phyloP scores from a whole-genome alignment of 805 yeast genomes.

The Ogataea saltuana region DNA sequence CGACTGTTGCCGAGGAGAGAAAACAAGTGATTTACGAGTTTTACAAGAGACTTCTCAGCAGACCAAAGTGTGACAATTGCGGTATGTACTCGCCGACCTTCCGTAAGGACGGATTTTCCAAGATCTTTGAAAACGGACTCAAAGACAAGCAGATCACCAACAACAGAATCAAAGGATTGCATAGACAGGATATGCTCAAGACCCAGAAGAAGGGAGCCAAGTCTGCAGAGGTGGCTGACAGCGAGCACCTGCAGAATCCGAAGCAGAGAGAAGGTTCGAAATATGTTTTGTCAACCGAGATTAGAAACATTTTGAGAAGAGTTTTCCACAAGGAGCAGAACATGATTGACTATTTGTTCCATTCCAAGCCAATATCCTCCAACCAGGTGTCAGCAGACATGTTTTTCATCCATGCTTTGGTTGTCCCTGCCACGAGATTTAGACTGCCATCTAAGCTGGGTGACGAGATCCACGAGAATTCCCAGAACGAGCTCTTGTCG shows the following conservation, averaged over 20 bases:
- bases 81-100: constrained; percentile 92
- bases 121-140: constrained; percentile 86
- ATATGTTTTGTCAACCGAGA: constrained; percentile 85
- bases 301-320: constrained; percentile 71
- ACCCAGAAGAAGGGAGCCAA: constrained; percentile 25
- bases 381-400: constrained; percentile 65
- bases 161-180: constrained; percentile 79
- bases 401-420: constrained; percentile 84
- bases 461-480: constrained; percentile 92
- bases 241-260: constrained; percentile 41
- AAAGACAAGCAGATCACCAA: constrained; percentile 77
- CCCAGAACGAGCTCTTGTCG: constrained; percentile 86
- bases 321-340: constrained; percentile 75
- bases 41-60: constrained; percentile 66
- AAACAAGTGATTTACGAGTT: constrained; percentile 69
- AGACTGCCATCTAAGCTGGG: constrained; percentile 96
- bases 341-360: constrained; percentile 72
- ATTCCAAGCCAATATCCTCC: constrained; percentile 65
- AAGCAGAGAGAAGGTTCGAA: constrained; percentile 74
- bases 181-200: constrained; percentile 70
- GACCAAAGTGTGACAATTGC: constrained; percentile 94
- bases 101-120: constrained; percentile 92
- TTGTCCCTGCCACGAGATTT: constrained; percentile 96
- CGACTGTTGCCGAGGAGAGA: constrained; percentile 86
- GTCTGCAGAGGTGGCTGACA: constrained; percentile 22